A percentile compares a stretch with the other conserved stretches of the same genome.
phyloP scores from a whole-genome alignment of 345 rosid genomes.

The Rhodamnia argentea region DNA sequence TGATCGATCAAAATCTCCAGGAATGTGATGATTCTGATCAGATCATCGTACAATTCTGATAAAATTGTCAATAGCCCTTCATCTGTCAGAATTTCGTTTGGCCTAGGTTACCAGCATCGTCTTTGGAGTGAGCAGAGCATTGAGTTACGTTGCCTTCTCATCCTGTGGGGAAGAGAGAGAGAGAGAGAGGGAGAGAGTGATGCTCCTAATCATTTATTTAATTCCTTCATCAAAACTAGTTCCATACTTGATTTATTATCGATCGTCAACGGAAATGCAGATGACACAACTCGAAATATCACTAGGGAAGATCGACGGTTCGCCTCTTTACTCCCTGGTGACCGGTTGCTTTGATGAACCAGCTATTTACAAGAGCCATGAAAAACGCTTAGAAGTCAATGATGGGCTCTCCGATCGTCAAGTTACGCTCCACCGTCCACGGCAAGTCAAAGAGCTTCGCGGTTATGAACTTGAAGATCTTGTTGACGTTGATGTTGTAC shows the following conservation, averaged over 20 bases:
- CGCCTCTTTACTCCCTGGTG: background rate
- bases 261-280: background rate
- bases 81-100: background rate
- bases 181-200: background rate
- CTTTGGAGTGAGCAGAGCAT: background rate
- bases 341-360: conserved; percentile 4
- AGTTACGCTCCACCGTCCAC: conserved; percentile 78
- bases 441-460: conserved; percentile 89
- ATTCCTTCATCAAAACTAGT: background rate
- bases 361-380: background rate
- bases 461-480: conserved; percentile 90
- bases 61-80: background rate
- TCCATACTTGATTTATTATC: background rate
- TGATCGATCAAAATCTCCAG: background rate
- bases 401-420: conserved; percentile 79
- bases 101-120: background rate
- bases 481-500: conserved; percentile 88
- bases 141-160: background rate
- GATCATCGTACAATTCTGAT: background rate
- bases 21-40: background rate
- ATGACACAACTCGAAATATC: conserved; percentile 1
- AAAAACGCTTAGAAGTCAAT: conserved; percentile 47
- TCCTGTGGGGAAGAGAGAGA: background rate
- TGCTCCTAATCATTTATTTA: background rate
- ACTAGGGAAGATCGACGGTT: background rate